phyloP scores from a whole-genome alignment of 1,139 yeast genomes.

The Trichomonascaceae sp. region DNA sequence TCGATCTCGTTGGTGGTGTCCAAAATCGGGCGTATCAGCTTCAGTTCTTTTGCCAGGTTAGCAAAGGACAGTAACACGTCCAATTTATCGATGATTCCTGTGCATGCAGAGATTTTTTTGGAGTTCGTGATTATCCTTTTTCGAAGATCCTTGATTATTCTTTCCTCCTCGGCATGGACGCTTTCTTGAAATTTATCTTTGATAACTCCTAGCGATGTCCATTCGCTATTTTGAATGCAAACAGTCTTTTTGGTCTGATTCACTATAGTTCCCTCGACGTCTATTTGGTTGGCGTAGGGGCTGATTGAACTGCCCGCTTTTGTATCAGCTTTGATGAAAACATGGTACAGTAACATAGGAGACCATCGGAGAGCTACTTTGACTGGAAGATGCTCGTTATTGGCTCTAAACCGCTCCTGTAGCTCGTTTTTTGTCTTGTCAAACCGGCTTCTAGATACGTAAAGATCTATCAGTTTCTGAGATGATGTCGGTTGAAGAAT shows the following conservation, averaged over 20 bases:
- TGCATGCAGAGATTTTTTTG: constrained; percentile 40
- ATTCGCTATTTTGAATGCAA: constrained; percentile 21
- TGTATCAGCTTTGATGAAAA: constrained; percentile 17
- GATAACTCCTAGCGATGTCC: constrained; percentile 29
- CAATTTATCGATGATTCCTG: constrained; percentile 52
- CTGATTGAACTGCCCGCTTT: constrained; percentile 13
- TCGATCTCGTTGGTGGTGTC: constrained; percentile 39
- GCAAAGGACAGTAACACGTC: constrained; percentile 77
- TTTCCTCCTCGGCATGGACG: constrained; percentile 39
- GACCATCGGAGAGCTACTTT: constrained; percentile 31
- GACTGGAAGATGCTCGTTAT: constrained; percentile 16
- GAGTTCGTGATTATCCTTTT: constrained; percentile 36
- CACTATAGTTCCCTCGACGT: constrained; percentile 19
- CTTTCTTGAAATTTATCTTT: constrained; percentile 24
- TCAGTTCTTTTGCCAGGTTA: constrained; percentile 55
- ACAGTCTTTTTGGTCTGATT: constrained; percentile 24
- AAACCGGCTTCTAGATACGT: constrained; percentile 20
- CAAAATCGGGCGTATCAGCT: constrained; percentile 62
- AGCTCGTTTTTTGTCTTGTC: constrained; percentile 18
- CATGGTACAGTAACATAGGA: constrained; percentile 31
- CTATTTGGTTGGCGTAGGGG: constrained; percentile 11
- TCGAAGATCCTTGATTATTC: constrained; percentile 41
- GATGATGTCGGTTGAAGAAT: constrained; percentile 23
- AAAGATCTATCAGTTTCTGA: constrained; percentile 20
- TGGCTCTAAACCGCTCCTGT: constrained; percentile 15